Evolutionary conservation across 805 yeast genomes (phyloP), one percentile per base, ranked within the genome.

Genomic region (Candida xyloterini): DNA sequence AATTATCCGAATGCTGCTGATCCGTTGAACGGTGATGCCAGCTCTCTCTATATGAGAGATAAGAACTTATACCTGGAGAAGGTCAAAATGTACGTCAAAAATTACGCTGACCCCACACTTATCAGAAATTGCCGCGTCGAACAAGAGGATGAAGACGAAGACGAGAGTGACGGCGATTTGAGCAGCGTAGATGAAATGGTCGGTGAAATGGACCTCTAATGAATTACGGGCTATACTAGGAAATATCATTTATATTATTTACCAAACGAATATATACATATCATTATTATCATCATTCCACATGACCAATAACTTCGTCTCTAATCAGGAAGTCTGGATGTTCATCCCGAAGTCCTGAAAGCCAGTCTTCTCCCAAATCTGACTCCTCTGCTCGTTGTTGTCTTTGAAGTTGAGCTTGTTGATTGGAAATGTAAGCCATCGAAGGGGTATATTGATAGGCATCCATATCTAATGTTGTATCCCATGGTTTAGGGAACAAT

Each of bases 1-100:
- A 76, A 90, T 40, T 93, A 91, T 56, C 97, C 98, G 14, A 91
- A 91, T 56, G 91, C 98, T 1, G 71, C 91, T 10, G 99, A 91
- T 60, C 99, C 99, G 1, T 71, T 91, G 47, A 91, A 91, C 56
- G 81, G 89, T 9, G 93, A 85, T 44, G 98, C 98, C 0, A 86
- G 95, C 5, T 78, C 83, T 11, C 64, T 91, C 40, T 79, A 85
- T 68, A 70, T 81, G 46, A 74, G 80, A 41, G 87, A 88, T 53
- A 81, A 78, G 44, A 66, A 70, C 18, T 65, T 72, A 36, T 91
- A 91, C 58, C 77, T 75, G 35, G 78, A 70, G 36, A 80, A 76
- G 50, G 95, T 93, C 5, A 78, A 73, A 55, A 76, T 74, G 27
- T 86, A 87, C 54, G 95, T 90, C 18, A 70, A 70, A 55, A 76